Percentiles rank a stretch among this genome's conserved stretches.
Conservation (phyloP, 2,329 filamentous ascomycete genomes). For the Acrocalymma vagum region DNA sequence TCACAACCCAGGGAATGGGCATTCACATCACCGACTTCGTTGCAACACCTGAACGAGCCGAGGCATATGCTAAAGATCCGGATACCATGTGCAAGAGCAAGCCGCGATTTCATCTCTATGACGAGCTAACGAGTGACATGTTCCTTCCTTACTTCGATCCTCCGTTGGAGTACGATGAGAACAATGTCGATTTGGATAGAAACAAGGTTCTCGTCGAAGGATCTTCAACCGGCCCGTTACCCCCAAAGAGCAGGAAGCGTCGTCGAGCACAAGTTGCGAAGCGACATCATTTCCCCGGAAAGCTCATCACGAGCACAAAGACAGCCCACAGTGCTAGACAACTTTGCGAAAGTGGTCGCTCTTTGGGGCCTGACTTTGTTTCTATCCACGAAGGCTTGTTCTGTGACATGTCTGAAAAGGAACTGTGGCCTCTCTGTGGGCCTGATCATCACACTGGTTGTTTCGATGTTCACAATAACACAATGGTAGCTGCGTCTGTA, state of each 20-base stretch:
- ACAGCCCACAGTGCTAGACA: conserved; percentile 37
- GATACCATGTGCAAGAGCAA: conserved; percentile 7
- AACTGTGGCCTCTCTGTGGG: conserved; percentile 32
- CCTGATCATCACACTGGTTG: neutral
- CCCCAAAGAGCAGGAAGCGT: neutral
- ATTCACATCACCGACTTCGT: conserved; percentile 20
- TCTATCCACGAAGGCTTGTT: conserved; percentile 36
- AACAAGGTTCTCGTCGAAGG: neutral
- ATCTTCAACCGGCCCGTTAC: neutral
- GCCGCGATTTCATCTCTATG: conserved; percentile 18
- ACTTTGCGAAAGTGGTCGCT: conserved; percentile 36
- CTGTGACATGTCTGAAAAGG: conserved; percentile 41
- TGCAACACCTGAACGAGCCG: conserved; percentile 6
- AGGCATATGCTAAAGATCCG: conserved; percentile 1
- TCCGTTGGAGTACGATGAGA: conserved; percentile 25
- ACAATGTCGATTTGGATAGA: conserved; percentile 9
- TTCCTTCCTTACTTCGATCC: conserved; percentile 32
- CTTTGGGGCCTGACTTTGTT: conserved; percentile 42
- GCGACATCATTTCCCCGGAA: conserved; percentile 1
- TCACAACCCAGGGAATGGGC: conserved; percentile 9
- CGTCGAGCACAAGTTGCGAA: neutral
- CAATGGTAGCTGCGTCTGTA: neutral
- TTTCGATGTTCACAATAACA: conserved; percentile 3
- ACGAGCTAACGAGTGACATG: conserved; percentile 20
- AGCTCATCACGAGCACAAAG: conserved; percentile 5